A percentile compares a stretch with the other conserved stretches of the same genome.
Conservation (phyloP, 2,329 filamentous ascomycete genomes). For the Talaromyces sp. region DNA sequence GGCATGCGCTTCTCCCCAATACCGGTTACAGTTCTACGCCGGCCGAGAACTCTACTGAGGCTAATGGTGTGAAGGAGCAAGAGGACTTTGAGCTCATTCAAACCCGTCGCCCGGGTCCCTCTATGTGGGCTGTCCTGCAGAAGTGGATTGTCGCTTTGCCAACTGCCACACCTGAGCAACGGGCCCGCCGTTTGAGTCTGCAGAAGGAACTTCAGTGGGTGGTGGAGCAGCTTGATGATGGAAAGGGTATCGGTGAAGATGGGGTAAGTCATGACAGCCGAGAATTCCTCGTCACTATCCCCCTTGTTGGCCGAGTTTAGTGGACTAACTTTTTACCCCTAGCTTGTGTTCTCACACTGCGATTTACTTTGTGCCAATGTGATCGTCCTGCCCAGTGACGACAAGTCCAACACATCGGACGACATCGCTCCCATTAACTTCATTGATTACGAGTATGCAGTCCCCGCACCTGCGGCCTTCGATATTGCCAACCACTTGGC, state of each 20-base stretch:
- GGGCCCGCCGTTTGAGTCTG: slow-evolving; percentile 66
- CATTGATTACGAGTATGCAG: slow-evolving; percentile 98
- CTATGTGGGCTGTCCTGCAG: slow-evolving; percentile 92
- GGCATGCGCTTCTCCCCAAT: slow-evolving; percentile 76
- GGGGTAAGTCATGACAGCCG: slow-evolving; percentile 56
- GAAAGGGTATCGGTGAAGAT: slow-evolving; percentile 73
- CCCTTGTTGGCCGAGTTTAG: background rate
- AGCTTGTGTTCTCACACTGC: slow-evolving; percentile 93
- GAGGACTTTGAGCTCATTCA: slow-evolving; percentile 22
- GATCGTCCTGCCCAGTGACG: slow-evolving; percentile 67
- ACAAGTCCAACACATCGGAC: slow-evolving; percentile 30
- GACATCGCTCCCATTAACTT: slow-evolving; percentile 68
- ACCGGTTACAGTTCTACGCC: slow-evolving; percentile 44
- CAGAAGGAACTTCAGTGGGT: slow-evolving; percentile 75
- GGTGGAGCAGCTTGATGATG: slow-evolving; percentile 71
- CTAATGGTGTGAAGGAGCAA: slow-evolving; percentile 17
- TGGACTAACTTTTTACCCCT: slow-evolving; percentile 16
- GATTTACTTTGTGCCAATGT: slow-evolving; percentile 96
- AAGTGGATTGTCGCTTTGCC: slow-evolving; percentile 93
- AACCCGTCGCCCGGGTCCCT: slow-evolving; percentile 68
- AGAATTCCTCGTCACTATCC: background rate
- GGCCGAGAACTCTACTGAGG: slow-evolving; percentile 18
- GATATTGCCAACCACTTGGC: slow-evolving; percentile 98
- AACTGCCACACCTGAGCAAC: slow-evolving; percentile 68
- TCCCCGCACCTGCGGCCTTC: slow-evolving; percentile 90